Evolutionary conservation across 1,284 basidiomycete genomes (phyloP).

Genomic region (Trichosporon sp.): DNA sequence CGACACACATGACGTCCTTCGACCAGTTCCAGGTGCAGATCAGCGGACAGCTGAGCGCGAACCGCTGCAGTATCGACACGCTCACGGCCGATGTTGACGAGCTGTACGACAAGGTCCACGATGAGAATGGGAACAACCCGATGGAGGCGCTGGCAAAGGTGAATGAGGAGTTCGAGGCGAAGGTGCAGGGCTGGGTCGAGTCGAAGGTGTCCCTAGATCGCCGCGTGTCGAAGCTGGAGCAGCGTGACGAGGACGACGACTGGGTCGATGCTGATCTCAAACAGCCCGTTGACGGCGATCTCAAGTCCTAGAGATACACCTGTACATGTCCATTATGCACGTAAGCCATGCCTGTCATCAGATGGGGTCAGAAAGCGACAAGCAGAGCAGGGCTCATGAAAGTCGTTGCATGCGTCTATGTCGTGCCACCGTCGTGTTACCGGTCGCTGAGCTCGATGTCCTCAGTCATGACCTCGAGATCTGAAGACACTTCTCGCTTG

Average conservation of each 20-base stretch:
- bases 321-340: not conserved
- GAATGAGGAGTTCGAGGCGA: not conserved
- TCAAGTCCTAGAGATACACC: not conserved
- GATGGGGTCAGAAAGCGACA: not conserved
- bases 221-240: not conserved
- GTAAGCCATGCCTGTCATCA: not conserved
- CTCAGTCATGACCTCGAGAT: slow-evolving; percentile 62
- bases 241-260: not conserved
- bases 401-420: slow-evolving; percentile 14
- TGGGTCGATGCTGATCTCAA: not conserved
- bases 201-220: not conserved
- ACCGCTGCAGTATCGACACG: not conserved
- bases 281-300: not conserved
- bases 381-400: not conserved
- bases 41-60: not conserved
- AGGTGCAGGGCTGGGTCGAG: not conserved
- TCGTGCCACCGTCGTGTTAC: slow-evolving; percentile 13
- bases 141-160: not conserved
- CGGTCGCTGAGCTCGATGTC: slow-evolving; percentile 43
- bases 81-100: not conserved
- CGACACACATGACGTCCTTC: not conserved
- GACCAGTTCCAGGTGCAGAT: not conserved
- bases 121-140: not conserved
- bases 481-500: slow-evolving; percentile 86
- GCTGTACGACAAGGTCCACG: not conserved